Evolutionary conservation across 805 yeast species (phyloP).

Genomic region (Yarrowia yakushimensis): DNA sequence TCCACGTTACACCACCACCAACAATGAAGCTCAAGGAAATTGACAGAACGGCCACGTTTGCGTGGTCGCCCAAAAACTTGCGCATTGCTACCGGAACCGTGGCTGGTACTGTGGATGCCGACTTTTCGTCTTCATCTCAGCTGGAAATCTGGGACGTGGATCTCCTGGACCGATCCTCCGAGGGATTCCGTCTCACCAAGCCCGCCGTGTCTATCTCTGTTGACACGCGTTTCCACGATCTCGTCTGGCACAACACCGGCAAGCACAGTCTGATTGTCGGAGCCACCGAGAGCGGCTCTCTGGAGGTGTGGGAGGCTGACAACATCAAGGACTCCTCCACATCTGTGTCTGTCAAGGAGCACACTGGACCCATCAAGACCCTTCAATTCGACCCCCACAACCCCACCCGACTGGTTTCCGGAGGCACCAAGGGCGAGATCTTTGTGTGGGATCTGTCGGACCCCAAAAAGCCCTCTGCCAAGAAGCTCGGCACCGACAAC

Average conservation of each 20-base stretch:
- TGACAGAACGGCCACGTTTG: slow-evolving; percentile 85
- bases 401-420: slow-evolving; percentile 70
- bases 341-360: slow-evolving; percentile 52
- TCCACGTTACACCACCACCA: slow-evolving; percentile 14
- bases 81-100: slow-evolving; percentile 81
- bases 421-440: slow-evolving; percentile 85
- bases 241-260: slow-evolving; percentile 72
- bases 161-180: slow-evolving; percentile 37
- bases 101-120: slow-evolving; percentile 93
- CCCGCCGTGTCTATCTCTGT: slow-evolving; percentile 48
- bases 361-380: slow-evolving; percentile 65
- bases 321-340: slow-evolving; percentile 46
- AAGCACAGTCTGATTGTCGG: slow-evolving; percentile 69
- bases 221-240: slow-evolving; percentile 64
- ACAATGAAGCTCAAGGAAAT: slow-evolving; percentile 71
- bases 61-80: slow-evolving; percentile 78
- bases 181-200: slow-evolving; percentile 34
- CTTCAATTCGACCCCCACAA: slow-evolving; percentile 76
- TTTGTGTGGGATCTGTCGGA: slow-evolving; percentile 77
- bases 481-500: slow-evolving; percentile 51
- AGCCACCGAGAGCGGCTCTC: slow-evolving; percentile 77
- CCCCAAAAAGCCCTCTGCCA: slow-evolving; percentile 54
- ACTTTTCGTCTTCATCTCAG: slow-evolving; percentile 73
- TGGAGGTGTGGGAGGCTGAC: slow-evolving; percentile 72
- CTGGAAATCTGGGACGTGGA: slow-evolving; percentile 74